phyloP scores from a whole-genome alignment of 139 green algal genomes.

The Chlamydomonas asymmetrica region DNA sequence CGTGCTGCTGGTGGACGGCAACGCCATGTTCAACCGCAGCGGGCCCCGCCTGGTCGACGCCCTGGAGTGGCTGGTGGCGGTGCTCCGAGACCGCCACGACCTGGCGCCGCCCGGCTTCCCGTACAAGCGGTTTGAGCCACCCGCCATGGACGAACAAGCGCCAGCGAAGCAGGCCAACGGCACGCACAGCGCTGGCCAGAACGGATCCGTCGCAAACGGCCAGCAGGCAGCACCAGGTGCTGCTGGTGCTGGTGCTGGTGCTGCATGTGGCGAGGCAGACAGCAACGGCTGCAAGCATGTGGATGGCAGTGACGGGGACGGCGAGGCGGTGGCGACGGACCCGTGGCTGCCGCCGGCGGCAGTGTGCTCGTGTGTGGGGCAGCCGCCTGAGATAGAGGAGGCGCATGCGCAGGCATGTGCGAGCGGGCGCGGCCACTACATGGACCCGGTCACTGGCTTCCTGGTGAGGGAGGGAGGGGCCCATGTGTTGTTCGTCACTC shows the following conservation, averaged over 20 bases:
- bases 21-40: conserved; percentile 82
- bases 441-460: conserved; percentile 9
- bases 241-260: too few species aligned
- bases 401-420: conserved; percentile 19
- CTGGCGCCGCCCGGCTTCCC: conserved; percentile 66
- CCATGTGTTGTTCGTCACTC: too few species aligned
- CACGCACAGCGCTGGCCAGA: too few species aligned
- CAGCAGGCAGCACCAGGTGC: too few species aligned
- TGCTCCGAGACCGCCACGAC: conserved; percentile 64
- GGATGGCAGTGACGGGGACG: background rate
- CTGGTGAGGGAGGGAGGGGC: background rate
- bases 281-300: too few species aligned
- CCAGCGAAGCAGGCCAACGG: too few species aligned
- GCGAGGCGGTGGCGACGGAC: background rate
- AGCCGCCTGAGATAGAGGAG: conserved; percentile 30
- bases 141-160: too few species aligned
- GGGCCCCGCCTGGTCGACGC: conserved; percentile 81
- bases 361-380: conserved; percentile 6
- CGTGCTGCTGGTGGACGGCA: conserved; percentile 84
- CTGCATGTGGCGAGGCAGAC: too few species aligned
- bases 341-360: conserved; percentile 10
- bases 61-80: conserved; percentile 79
- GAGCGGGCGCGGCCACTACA: background rate
- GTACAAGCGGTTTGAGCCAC: conserved; percentile 38
- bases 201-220: too few species aligned